Base-by-base conservation (phyloP, 192 early-diverging fungal species). In the Umbelopsis sp. region DNA sequence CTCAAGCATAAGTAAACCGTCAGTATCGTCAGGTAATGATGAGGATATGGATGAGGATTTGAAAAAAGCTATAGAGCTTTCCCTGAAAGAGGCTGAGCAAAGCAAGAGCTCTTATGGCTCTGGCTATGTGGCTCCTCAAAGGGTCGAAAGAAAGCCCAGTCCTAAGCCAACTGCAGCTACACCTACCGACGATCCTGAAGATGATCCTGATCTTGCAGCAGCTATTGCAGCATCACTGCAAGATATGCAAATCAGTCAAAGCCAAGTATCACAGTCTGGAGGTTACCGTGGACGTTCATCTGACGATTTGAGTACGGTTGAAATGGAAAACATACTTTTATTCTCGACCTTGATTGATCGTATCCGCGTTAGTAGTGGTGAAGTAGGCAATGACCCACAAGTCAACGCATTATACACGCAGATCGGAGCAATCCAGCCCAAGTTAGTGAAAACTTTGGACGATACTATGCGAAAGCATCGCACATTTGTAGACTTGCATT, bases 21-120 rank as follows among this genome's bases (percentile, higher is more conserved):
- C 45, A 12, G 67, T 37, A 46, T 73, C 23, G 12, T 58, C 44
- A 25, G 48, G 67, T 37, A 65, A 27, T 27, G 44, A 81, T 15
- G 84, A 80, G n/a, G 83, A 89, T 5, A 91, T 95, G 16, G 96
- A 99, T 67, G 95, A 89, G 23, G 97, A 99, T 73, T 72, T 99
- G 49, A 93, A 90, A 76, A 90, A 87, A 23, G 97, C 97, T 1
- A 99, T 99, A 73, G 94, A 93, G 66, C 83, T 93, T 12, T 97
- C 96, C 0, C 77, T 99, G 22, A 89, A 94, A 66, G 94, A 95
- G 52, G 74, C 84, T 27, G 84, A 87, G 70, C 85, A 66, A 67
- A 90, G 81, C 69, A 78, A 70, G 44, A 70, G 46, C 46, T 15
- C 67, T 25, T 71, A 70, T 67, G 78, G 78, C 23, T 64, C 66